Percentiles rank a stretch among this genome's conserved stretches.
phyloP scores from a whole-genome alignment of 2,329 filamentous ascomycete species.

The Colletotrichum cordylinicola region DNA sequence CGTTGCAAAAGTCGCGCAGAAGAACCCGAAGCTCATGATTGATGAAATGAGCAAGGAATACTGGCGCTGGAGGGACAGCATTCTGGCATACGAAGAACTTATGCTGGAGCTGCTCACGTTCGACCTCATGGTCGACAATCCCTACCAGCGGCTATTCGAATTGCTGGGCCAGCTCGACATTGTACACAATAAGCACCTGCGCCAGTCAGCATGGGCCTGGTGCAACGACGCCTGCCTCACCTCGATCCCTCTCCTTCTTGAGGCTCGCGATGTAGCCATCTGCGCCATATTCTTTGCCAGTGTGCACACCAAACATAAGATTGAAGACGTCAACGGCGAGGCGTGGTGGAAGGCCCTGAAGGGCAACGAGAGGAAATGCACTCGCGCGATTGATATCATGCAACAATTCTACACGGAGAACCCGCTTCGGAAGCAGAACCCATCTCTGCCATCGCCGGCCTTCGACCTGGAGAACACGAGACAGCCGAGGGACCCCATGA shows the following conservation, averaged over 20 bases:
- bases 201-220: conserved; percentile 92
- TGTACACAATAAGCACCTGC: conserved; percentile 79
- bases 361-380: conserved; percentile 73
- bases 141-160: conserved; percentile 84
- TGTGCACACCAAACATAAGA: conserved; percentile 73
- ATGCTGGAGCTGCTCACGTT: conserved; percentile 94
- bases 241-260: conserved; percentile 80
- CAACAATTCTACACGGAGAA: conserved; percentile 71
- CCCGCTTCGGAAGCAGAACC: conserved; percentile 63
- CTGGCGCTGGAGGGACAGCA: conserved; percentile 96
- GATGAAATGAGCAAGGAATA: conserved; percentile 99
- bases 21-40: conserved; percentile 86
- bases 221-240: conserved; percentile 91
- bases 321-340: conserved; percentile 77
- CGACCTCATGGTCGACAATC: conserved; percentile 88
- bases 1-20: conserved; percentile 92
- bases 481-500: conserved; percentile 50
- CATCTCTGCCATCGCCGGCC: conserved; percentile 57
- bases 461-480: conserved; percentile 64
- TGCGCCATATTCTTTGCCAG: conserved; percentile 87
- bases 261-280: conserved; percentile 81
- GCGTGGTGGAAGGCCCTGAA: conserved; percentile 88
- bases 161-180: conserved; percentile 76
- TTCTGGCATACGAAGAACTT: conserved; percentile 89
- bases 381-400: conserved; percentile 78